Evolutionary conservation across 2,329 filamentous ascomycete genomes (phyloP).

Genomic region (Calonectria montana): DNA sequence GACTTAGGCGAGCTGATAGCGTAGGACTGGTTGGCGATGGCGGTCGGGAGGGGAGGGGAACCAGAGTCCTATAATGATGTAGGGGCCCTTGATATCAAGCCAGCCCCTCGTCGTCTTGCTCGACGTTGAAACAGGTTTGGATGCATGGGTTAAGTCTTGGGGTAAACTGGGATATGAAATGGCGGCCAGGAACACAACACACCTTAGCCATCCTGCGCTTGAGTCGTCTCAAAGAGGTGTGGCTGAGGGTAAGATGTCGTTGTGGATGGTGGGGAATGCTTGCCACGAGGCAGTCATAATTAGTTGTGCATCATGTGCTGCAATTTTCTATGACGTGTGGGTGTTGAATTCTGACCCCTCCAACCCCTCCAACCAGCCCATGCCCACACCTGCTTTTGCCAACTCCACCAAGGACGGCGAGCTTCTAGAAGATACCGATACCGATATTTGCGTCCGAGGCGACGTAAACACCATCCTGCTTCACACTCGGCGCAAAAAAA

Average conservation of each 20-base stretch:
- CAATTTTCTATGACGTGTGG: background rate
- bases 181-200: background rate
- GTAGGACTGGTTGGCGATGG: slow-evolving; percentile 17
- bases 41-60: background rate
- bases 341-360: background rate
- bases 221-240: background rate
- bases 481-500: background rate
- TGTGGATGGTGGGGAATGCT: background rate
- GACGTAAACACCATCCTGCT: slow-evolving; percentile 10
- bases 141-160: background rate
- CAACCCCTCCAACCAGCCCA: slow-evolving; percentile 31
- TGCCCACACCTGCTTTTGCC: slow-evolving; percentile 15
- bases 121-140: background rate
- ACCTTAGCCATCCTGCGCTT: background rate
- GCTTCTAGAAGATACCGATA: slow-evolving; percentile 43
- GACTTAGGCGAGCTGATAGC: background rate
- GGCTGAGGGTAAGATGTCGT: background rate
- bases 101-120: background rate
- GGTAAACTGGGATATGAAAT: background rate
- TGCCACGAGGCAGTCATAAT: background rate
- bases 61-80: background rate
- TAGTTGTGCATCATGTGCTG: background rate
- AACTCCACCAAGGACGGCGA: slow-evolving; percentile 35
- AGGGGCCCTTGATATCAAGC: background rate
- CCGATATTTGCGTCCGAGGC: slow-evolving; percentile 22